Evolutionary conservation across 208 protist species (phyloP).

Genomic region (Leishmania mexicana): DNA sequence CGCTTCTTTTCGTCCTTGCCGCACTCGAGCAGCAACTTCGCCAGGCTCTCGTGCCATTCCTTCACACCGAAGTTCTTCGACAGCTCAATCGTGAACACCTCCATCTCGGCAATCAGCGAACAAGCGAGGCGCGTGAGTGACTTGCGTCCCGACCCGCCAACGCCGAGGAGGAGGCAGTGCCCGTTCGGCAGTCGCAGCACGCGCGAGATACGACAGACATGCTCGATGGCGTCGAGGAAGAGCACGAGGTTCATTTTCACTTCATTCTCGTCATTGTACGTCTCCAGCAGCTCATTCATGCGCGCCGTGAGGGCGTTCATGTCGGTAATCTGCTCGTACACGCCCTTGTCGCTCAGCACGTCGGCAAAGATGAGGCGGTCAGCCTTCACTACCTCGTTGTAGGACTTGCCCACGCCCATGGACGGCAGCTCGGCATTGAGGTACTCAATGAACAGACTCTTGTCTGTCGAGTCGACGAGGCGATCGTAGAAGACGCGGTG

Average conservation of each 20-base stretch:
- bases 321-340: slow-evolving; percentile 94
- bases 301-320: slow-evolving; percentile 61
- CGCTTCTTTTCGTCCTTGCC: slow-evolving; percentile 96
- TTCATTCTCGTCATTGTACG: slow-evolving; percentile 95
- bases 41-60: slow-evolving; percentile 97
- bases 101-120: slow-evolving; percentile 92
- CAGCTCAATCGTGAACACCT: slow-evolving; percentile 97
- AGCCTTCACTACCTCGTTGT: slow-evolving; percentile 56
- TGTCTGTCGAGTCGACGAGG: slow-evolving; percentile 91
- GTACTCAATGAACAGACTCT: slow-evolving; percentile 75
- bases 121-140: slow-evolving; percentile 95
- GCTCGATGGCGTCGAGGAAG: slow-evolving; percentile 97
- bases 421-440: slow-evolving; percentile 64
- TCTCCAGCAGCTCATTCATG: slow-evolving; percentile 84
- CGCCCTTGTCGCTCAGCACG: slow-evolving; percentile 78
- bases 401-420: slow-evolving; percentile 68
- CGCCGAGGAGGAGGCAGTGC: slow-evolving; percentile 96
- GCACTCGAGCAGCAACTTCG: slow-evolving; percentile 91
- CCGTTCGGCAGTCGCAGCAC: slow-evolving; percentile 95
- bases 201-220: slow-evolving; percentile 95
- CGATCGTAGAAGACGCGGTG: slow-evolving; percentile 96
- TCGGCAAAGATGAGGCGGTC: slow-evolving; percentile 95
- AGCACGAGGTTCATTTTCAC: slow-evolving; percentile 96
- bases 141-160: slow-evolving; percentile 97
- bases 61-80: slow-evolving; percentile 96